Evolutionary conservation across 2,329 filamentous ascomycete genomes (phyloP).

Genomic region (Ophiosphaerella herpotricha): DNA sequence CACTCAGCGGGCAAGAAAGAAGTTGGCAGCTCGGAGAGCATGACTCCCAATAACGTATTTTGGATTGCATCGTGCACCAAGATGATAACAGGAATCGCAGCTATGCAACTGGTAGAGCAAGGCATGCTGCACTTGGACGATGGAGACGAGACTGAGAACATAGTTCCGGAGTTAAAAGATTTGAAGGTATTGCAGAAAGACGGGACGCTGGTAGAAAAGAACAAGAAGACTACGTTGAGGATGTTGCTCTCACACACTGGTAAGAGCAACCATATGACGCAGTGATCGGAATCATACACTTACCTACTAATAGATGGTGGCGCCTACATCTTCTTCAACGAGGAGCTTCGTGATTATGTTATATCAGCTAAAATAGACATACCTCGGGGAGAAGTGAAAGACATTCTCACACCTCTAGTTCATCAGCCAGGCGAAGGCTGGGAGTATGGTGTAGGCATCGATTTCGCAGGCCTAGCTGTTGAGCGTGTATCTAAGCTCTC

Average conservation of each 20-base stretch:
- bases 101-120: slow-evolving; percentile 42
- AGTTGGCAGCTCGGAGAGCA: slow-evolving; percentile 49
- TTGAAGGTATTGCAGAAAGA: slow-evolving; percentile 42
- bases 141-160: slow-evolving; percentile 27
- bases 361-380: slow-evolving; percentile 61
- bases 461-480: slow-evolving; percentile 54
- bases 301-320: slow-evolving; percentile 45
- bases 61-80: slow-evolving; percentile 59
- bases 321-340: slow-evolving; percentile 55
- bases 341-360: slow-evolving; percentile 50
- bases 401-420: slow-evolving; percentile 59
- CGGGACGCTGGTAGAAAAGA: slow-evolving; percentile 44
- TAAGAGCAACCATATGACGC: background rate
- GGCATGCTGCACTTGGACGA: slow-evolving; percentile 37
- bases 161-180: slow-evolving; percentile 43
- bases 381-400: slow-evolving; percentile 59
- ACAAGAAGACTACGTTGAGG: slow-evolving; percentile 53
- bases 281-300: background rate
- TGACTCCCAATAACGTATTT: slow-evolving; percentile 63
- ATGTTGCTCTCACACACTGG: slow-evolving; percentile 55
- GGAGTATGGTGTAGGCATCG: slow-evolving; percentile 57
- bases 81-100: slow-evolving; percentile 36
- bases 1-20: slow-evolving; percentile 49
- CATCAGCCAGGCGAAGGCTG: slow-evolving; percentile 66
- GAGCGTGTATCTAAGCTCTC: slow-evolving; percentile 50